Evolutionary conservation across 1,139 yeast species (phyloP).

Genomic region (Kluyveromyces marxianus): DNA sequence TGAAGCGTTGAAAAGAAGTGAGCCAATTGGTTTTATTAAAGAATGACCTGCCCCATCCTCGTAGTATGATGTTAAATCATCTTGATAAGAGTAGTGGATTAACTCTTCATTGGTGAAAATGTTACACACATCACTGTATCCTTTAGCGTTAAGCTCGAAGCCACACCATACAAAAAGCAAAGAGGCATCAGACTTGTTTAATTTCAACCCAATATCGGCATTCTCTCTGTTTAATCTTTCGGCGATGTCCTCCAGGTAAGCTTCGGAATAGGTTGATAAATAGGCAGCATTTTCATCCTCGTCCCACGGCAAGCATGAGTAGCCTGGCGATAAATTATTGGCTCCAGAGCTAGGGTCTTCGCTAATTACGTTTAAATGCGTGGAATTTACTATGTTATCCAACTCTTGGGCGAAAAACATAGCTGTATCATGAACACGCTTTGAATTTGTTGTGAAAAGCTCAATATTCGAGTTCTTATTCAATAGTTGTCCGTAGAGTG

Average conservation of each 20-base stretch:
- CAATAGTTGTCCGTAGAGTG: no score
- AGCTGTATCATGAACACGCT: slow-evolving; percentile 14
- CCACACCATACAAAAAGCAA: slow-evolving; percentile 46
- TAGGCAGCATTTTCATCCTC: slow-evolving; percentile 10
- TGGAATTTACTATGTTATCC: slow-evolving; percentile 9
- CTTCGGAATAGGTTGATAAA: slow-evolving; percentile 18
- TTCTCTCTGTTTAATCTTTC: slow-evolving; percentile 34
- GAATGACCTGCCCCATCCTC: slow-evolving; percentile 47
- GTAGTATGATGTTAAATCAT: slow-evolving; percentile 45
- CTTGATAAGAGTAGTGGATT: slow-evolving; percentile 39
- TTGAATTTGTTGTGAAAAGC: slow-evolving; percentile 1
- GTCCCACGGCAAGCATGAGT: slow-evolving; percentile 30
- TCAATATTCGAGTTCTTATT: no score
- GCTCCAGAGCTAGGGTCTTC: slow-evolving; percentile 35
- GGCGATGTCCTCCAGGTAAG: slow-evolving; percentile 34
- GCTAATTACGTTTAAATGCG: slow-evolving; percentile 19
- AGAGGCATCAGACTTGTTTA: slow-evolving; percentile 34
- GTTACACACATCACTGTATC: slow-evolving; percentile 47
- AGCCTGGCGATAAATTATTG: slow-evolving; percentile 34
- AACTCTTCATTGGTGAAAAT: slow-evolving; percentile 51
- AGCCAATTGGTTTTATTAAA: slow-evolving; percentile 39
- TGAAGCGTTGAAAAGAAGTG: slow-evolving; percentile 43
- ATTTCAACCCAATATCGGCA: slow-evolving; percentile 38
- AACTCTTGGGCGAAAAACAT: slow-evolving; percentile 5
- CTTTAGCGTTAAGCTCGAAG: slow-evolving; percentile 48